A percentile compares a stretch with the other conserved stretches of the same genome.
phyloP scores from a whole-genome alignment of 192 early-diverging fungal species.

The Rhizophlyctis rosea region DNA sequence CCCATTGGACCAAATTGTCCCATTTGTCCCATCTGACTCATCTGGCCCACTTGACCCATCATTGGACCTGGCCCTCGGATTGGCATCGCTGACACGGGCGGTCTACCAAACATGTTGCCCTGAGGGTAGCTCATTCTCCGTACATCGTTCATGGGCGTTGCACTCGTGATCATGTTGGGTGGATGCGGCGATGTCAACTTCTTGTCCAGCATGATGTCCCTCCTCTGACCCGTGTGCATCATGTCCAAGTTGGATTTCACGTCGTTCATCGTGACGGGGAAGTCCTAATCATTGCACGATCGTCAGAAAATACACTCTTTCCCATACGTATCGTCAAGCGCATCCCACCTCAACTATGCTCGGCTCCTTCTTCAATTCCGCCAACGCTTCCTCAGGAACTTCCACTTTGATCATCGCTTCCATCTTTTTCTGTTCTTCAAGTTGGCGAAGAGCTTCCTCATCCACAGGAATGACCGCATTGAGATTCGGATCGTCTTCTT shows the following conservation, averaged over 20 bases:
- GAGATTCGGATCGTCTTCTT: conserved; percentile 18
- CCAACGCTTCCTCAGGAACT: conserved; percentile 25
- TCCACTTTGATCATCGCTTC: conserved; percentile 26
- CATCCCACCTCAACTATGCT: conserved; percentile 16
- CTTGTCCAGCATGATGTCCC: background rate
- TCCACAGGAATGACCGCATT: conserved; percentile 29
- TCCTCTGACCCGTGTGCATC: background rate
- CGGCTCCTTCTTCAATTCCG: conserved; percentile 18
- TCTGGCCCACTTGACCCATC: background rate
- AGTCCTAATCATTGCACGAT: conserved; percentile 10
- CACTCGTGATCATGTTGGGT: no score
- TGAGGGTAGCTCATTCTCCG: no score
- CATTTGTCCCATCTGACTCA: background rate
- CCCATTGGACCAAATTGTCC: background rate
- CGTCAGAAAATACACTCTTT: background rate
- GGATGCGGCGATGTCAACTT: background rate
- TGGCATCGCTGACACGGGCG: no score
- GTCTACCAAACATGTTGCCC: no score
- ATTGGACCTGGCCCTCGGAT: background rate
- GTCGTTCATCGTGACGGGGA: conserved; percentile 18
- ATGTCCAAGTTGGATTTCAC: background rate
- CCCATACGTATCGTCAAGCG: background rate
- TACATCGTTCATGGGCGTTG: no score
- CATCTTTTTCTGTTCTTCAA: conserved; percentile 23
- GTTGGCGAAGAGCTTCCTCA: conserved; percentile 16